Evolutionary conservation across 345 rosid species (phyloP).

Genomic region (Dovyalis caffra): DNA sequence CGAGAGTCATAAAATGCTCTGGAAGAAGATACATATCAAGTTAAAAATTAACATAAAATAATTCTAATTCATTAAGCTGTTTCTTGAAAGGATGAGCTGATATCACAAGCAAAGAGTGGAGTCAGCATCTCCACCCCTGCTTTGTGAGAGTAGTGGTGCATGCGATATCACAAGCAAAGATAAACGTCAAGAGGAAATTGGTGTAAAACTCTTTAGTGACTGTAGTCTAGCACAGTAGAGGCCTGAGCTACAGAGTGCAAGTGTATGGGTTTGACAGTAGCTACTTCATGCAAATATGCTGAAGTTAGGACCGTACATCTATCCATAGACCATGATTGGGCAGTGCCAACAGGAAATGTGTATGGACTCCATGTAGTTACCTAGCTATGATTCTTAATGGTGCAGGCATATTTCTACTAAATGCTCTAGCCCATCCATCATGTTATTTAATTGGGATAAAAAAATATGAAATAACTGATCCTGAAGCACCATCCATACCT

Average conservation of each 20-base stretch:
- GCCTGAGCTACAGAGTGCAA: background rate
- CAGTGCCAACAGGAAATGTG: no score
- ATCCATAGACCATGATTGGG: no score
- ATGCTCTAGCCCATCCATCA: background rate
- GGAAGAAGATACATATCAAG: background rate
- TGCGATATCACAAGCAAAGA: background rate
- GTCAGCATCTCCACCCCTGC: background rate
- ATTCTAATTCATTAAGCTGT: no score
- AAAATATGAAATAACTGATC: background rate
- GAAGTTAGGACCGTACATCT: background rate
- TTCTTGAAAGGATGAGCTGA: background rate
- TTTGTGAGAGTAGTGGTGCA: background rate
- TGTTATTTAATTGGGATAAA: background rate
- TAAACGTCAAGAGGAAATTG: background rate
- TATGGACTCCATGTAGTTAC: no score
- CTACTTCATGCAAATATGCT: background rate
- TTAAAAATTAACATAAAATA: background rate
- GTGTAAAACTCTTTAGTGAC: background rate
- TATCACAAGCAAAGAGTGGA: background rate
- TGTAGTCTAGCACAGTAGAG: background rate
- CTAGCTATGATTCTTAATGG: background rate
- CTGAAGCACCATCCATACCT: constrained; percentile 42
- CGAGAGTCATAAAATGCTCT: background rate
- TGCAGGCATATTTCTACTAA: background rate
- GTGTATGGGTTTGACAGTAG: background rate